These are phyloP conservation scores for Dactylellina leptospora DNA, from an alignment of 2,329 filamentous ascomycete species.

Conservation along the genomic window DNA sequence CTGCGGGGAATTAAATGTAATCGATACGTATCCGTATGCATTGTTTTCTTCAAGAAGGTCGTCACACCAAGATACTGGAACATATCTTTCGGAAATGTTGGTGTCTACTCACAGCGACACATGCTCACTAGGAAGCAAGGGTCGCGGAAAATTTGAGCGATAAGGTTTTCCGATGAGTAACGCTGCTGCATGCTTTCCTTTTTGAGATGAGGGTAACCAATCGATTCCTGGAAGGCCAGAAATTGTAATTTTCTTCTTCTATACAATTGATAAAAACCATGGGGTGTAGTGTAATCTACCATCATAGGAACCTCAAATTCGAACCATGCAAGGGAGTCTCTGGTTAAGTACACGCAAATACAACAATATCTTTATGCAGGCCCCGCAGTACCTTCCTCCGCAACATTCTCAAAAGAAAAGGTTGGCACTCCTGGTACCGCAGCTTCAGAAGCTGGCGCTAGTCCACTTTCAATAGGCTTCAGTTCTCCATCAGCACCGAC, in stretches of 20 bases:
- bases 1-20: background rate
- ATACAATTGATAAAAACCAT: background rate
- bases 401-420: slow-evolving; percentile 85
- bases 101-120: slow-evolving; percentile 8
- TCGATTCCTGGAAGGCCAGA: background rate
- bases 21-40: slow-evolving; percentile 10
- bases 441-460: slow-evolving; percentile 72
- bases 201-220: too few relatives aligned
- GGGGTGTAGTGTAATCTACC: background rate
- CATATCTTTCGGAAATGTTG: background rate
- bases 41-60: slow-evolving; percentile 6
- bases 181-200: background rate
- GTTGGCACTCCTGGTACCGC: slow-evolving; percentile 84
- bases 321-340: slow-evolving; percentile 20
- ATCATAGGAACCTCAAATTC: background rate
- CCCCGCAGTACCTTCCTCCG: slow-evolving; percentile 58
- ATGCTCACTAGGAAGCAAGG: slow-evolving; percentile 1
- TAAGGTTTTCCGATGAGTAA: slow-evolving; percentile 16
- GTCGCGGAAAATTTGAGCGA: slow-evolving; percentile 12
- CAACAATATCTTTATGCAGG: slow-evolving; percentile 14
- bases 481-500: slow-evolving; percentile 66
- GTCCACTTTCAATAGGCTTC: slow-evolving; percentile 63
- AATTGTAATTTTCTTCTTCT: background rate
- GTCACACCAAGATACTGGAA: background rate
- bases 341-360: slow-evolving; percentile 2